Percentiles rank a stretch among this genome's conserved stretches.
Conservation (phyloP, 2,329 filamentous ascomycete species). For the Hyphodiscus sp. region DNA sequence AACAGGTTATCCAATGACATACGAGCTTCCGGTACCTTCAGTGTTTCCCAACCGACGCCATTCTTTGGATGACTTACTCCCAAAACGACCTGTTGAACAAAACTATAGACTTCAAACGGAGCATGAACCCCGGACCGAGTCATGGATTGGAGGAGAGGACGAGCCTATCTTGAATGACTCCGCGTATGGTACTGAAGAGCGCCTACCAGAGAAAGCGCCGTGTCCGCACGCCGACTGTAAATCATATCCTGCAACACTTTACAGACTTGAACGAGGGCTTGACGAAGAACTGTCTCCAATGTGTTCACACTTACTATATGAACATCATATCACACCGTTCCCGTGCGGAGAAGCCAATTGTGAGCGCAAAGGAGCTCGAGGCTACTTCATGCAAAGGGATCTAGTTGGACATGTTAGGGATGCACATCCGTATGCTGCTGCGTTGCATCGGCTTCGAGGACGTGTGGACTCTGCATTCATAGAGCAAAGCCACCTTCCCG, state of each 20-base stretch:
- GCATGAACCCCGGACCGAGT: not conserved
- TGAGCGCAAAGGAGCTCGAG: slow-evolving; percentile 17
- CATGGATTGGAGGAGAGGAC: not conserved
- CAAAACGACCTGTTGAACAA: not conserved
- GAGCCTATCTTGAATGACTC: not conserved
- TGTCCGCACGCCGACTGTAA: slow-evolving; percentile 24
- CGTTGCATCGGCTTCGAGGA: slow-evolving; percentile 19
- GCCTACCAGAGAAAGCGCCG: slow-evolving; percentile 6
- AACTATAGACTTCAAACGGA: not conserved
- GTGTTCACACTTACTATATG: slow-evolving; percentile 20
- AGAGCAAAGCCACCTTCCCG: slow-evolving; percentile 6
- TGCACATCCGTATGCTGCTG: slow-evolving; percentile 15
- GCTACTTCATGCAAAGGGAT: slow-evolving; percentile 22
- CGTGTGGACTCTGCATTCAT: slow-evolving; percentile 19
- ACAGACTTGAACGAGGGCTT: slow-evolving; percentile 16
- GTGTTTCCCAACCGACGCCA: not conserved
- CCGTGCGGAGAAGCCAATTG: slow-evolving; percentile 24
- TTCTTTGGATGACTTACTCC: not conserved
- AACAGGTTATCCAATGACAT: not conserved
- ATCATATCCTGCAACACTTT: slow-evolving; percentile 7
- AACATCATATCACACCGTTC: slow-evolving; percentile 23
- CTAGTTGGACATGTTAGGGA: slow-evolving; percentile 22
- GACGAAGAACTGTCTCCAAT: slow-evolving; percentile 23
- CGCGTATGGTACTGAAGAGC: not conserved
- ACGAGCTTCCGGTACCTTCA: not conserved